phyloP scores from a whole-genome alignment of 2,329 filamentous ascomycete species.

The Chaetomiaceae sp. region DNA sequence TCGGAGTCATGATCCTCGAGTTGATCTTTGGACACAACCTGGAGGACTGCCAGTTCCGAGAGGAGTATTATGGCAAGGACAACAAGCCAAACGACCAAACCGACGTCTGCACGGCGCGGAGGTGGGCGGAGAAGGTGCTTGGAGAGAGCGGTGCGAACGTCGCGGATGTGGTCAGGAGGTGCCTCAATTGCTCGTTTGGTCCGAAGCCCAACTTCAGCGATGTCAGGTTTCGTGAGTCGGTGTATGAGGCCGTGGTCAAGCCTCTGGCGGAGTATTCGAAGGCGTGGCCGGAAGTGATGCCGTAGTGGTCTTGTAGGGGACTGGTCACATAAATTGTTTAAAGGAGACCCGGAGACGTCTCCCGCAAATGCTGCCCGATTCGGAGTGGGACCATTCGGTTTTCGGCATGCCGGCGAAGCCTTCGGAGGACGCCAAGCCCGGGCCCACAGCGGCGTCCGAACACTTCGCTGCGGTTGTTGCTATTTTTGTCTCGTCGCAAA shows the following conservation, averaged over 20 bases:
- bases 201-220: neutral
- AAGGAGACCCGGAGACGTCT: too few species aligned
- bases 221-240: neutral
- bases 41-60: neutral
- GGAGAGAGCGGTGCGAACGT: neutral
- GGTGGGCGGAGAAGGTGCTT: neutral
- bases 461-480: too few species aligned
- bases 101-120: neutral
- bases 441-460: too few species aligned
- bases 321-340: too few species aligned
- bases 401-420: too few species aligned
- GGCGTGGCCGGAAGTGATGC: neutral
- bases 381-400: too few species aligned
- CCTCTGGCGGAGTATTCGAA: neutral
- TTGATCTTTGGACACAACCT: neutral
- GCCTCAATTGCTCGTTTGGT: neutral
- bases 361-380: too few species aligned
- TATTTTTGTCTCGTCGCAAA: too few species aligned
- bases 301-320: neutral
- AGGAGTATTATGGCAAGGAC: neutral
- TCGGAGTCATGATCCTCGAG: neutral
- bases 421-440: too few species aligned
- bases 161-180: neutral
- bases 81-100: neutral
- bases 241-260: neutral